Percentiles rank a stretch among this genome's conserved stretches.
phyloP scores from a whole-genome alignment of 208 protist genomes.

The Trypanosoma vivax region DNA sequence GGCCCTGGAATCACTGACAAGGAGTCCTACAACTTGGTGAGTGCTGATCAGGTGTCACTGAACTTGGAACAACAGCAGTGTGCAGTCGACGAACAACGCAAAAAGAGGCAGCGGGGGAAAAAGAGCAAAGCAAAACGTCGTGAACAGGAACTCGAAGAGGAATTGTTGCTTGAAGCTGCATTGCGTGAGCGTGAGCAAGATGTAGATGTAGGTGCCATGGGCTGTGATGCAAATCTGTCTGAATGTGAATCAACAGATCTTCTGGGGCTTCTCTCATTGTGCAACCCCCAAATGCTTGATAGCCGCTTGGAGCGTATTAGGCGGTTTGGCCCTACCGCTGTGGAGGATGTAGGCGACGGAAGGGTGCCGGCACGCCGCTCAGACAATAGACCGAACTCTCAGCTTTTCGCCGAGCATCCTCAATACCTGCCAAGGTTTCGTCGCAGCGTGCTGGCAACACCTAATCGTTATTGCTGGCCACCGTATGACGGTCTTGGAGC shows the following conservation, averaged over 20 bases:
- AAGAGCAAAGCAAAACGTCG: conserved; percentile 27
- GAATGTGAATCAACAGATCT: conserved; percentile 20
- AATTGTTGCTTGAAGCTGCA: conserved; percentile 59
- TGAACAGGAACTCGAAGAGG: conserved; percentile 51
- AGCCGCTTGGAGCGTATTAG: conserved; percentile 64
- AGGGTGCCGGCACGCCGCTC: conserved; percentile 33
- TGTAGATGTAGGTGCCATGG: neutral
- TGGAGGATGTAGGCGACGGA: conserved; percentile 80
- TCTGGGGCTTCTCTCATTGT: conserved; percentile 41
- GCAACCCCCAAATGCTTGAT: conserved; percentile 55
- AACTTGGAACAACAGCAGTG: neutral
- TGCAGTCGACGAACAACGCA: conserved; percentile 4
- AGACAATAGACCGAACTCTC: conserved; percentile 37
- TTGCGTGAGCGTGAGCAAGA: conserved; percentile 26
- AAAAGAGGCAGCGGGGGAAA: conserved; percentile 28
- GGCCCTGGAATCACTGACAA: no score
- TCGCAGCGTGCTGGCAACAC: conserved; percentile 55
- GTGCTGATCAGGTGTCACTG: neutral
- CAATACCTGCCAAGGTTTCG: conserved; percentile 35
- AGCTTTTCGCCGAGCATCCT: conserved; percentile 59
- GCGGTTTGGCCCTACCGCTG: conserved; percentile 57
- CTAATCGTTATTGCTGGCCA: conserved; percentile 74
- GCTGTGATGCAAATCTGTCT: neutral
- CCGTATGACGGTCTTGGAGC: conserved; percentile 64
- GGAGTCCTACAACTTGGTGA: neutral